Conservation (phyloP, 2,329 filamentous ascomycete genomes). For the Ramularia collo-cygni region DNA sequence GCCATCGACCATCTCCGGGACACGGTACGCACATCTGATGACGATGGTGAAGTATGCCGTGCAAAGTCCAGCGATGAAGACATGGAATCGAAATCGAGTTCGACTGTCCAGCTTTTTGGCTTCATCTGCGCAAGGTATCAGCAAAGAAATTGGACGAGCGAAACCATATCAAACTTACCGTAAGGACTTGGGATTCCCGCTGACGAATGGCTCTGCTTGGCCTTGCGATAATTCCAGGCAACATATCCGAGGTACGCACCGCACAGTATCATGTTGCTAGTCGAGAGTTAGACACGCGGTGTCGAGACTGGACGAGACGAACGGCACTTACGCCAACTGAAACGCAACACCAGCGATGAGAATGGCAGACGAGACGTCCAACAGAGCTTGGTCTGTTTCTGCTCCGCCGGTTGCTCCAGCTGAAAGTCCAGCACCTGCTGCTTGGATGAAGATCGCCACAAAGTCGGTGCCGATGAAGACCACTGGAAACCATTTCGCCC, state of each 20-base stretch:
- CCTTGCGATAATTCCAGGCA: background rate
- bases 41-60: slow-evolving; percentile 12
- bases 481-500: slow-evolving; percentile 3
- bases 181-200: too few species aligned
- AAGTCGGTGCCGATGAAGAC: slow-evolving; percentile 7
- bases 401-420: background rate
- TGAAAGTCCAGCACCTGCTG: slow-evolving; percentile 2
- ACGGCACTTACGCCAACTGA: slow-evolving; percentile 3
- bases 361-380: slow-evolving; percentile 2
- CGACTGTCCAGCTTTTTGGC: background rate
- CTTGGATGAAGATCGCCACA: slow-evolving; percentile 2
- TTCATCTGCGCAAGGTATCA: background rate
- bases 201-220: background rate
- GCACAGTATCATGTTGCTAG: slow-evolving; percentile 7
- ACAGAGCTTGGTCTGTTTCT: background rate
- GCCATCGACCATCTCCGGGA: slow-evolving; percentile 17
- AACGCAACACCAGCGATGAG: slow-evolving; percentile 6
- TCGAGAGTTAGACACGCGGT: too few species aligned
- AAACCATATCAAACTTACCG: too few species aligned
- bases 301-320: too few species aligned
- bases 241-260: slow-evolving; percentile 1
- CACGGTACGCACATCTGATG: slow-evolving; percentile 16
- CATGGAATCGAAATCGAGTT: slow-evolving; percentile 4
- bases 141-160: too few species aligned
- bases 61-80: slow-evolving; percentile 8